Evolutionary conservation across 139 green algal genomes (phyloP), one percentile per base, ranked within the genome.

Genomic region (Picochlorum sp.): DNA sequence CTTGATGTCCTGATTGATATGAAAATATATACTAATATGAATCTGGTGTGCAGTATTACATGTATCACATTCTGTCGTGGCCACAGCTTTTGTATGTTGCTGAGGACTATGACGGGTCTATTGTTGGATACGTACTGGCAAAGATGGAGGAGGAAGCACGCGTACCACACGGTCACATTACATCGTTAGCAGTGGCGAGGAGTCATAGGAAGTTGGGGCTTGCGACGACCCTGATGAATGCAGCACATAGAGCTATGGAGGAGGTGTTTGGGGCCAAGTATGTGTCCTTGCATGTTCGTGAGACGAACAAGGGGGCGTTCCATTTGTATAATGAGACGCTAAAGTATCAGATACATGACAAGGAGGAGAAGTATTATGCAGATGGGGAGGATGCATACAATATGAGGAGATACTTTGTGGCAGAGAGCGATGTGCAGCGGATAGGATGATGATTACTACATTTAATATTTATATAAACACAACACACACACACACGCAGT

Each of bases 31-130:
- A 28, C 2, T 28, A 28, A 2, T 28, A 28, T 4, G n/a, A 16
- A 5, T 15, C 10, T 34, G 2, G 32, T 84, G 32, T 84, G 77
- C 87, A 98, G 92, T 99, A 99, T 79, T 99, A 99, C 76, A 84
- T 97, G 62, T 99, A 99, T 69, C 94, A 99, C 74, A 91, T 96
- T 32, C 81, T 98, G 8, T 95, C 90, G 4, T 99, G 94, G 94
- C 94, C 94, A 15, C 92, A 98, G 71, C 85, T 99, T 18, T 77
- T 99, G 14, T 89, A 96, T 47, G 92, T 98, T 46, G 94, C 94
- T 3, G 93, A 98, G 72, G 92, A 97, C 68, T 94, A 96, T 65
- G 85, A 95, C 63, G 92, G 92, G 2, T 85, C 84, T 37, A 98
- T 99, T 34, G 94, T 98, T 11, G 94, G 94, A 20, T 99, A 99